phyloP scores from a whole-genome alignment of 164 flowering plant species.

The Litsea cubeba region DNA sequence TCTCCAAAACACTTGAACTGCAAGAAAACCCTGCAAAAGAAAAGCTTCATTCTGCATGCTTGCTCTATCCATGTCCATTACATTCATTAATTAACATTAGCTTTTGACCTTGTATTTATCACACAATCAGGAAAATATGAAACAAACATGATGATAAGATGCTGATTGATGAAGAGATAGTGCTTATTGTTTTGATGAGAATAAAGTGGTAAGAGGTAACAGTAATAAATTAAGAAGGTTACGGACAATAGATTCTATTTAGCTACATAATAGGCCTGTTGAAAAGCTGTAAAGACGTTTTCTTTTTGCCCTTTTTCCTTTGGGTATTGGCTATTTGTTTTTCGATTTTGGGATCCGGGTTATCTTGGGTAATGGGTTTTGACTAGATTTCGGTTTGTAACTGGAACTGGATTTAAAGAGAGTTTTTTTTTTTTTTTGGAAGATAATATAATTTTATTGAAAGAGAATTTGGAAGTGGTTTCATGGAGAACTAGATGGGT shows the following conservation, averaged over 20 bases:
- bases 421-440: too few species aligned
- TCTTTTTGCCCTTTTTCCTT: neutral
- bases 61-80: neutral
- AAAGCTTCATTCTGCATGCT: too few species aligned
- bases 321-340: neutral
- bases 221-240: neutral
- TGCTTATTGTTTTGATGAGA: too few species aligned
- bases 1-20: neutral
- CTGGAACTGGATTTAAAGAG: too few species aligned
- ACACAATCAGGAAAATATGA: neutral
- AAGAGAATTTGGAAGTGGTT: neutral
- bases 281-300: constrained; percentile 4
- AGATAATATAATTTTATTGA: too few species aligned
- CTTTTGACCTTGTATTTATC: constrained; percentile 4
- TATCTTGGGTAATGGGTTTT: constrained; percentile 1
- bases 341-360: constrained; percentile 2
- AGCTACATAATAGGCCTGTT: constrained; percentile 9
- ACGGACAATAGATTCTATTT: neutral
- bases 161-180: too few species aligned
- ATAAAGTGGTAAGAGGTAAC: neutral
- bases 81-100: constrained; percentile 2
- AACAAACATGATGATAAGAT: neutral
- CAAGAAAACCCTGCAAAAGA: neutral
- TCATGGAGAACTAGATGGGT: neutral
- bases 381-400: neutral